Evolutionary conservation across 2,329 filamentous ascomycete genomes (phyloP).

Genomic region (Blumeria hordei): DNA sequence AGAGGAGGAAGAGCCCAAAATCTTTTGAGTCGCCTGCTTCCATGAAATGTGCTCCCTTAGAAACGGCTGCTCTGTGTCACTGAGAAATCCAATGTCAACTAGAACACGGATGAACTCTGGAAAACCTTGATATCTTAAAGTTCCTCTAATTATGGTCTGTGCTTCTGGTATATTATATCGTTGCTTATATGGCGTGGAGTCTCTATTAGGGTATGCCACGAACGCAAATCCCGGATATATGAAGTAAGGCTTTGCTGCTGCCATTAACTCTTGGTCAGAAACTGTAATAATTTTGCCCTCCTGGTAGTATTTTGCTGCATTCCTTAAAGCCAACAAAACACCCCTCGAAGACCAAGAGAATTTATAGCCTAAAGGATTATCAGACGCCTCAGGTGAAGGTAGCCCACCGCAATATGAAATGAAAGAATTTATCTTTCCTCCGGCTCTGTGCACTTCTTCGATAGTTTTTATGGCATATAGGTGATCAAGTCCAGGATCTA

Average conservation of each 20-base stretch:
- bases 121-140: slow-evolving; percentile 72
- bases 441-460: slow-evolving; percentile 60
- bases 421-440: slow-evolving; percentile 69
- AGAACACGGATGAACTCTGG: slow-evolving; percentile 72
- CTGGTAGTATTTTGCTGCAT: slow-evolving; percentile 63
- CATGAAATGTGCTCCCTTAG: slow-evolving; percentile 47
- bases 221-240: slow-evolving; percentile 78
- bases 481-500: slow-evolving; percentile 45
- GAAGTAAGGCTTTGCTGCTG: slow-evolving; percentile 63
- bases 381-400: slow-evolving; percentile 45
- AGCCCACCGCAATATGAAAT: slow-evolving; percentile 68
- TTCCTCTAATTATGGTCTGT: slow-evolving; percentile 63
- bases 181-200: slow-evolving; percentile 69
- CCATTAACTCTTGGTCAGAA: slow-evolving; percentile 52
- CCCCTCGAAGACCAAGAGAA: slow-evolving; percentile 45
- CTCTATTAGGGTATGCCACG: slow-evolving; percentile 82
- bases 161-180: slow-evolving; percentile 83
- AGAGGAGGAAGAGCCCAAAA: slow-evolving; percentile 44
- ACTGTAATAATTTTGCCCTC: slow-evolving; percentile 52
- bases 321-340: slow-evolving; percentile 67
- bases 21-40: slow-evolving; percentile 63
- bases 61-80: slow-evolving; percentile 38
- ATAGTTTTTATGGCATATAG: slow-evolving; percentile 72
- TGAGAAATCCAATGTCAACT: slow-evolving; percentile 75
- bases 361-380: slow-evolving; percentile 86